Evolutionary conservation across 2,329 filamentous ascomycete species (phyloP), one percentile per base, ranked within the genome.

Genomic region (Blastomyces gilchristii): DNA sequence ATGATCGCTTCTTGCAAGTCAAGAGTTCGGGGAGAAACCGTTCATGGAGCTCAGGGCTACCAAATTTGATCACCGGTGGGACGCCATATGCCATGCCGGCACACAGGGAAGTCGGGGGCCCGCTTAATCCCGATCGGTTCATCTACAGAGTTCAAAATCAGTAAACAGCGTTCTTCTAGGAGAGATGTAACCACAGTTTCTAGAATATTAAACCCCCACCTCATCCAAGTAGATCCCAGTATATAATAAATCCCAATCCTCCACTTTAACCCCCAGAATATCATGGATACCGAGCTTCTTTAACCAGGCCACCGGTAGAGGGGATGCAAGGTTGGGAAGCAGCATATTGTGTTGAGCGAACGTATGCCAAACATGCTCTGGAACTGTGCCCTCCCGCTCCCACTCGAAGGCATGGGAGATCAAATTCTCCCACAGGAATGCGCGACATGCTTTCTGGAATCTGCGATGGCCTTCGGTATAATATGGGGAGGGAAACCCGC

Each of bases 161-260:
- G 28, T 53, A 37, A 25, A 57, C 39, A 52, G 7, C 5, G 37
- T n/a, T 41, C 37, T 39, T 12, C 37, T 12, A 50, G 25, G 1
- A 45, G 60, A 90, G 88, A 69, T 91, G 87, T 3, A 77, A 76
- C 34, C n/a, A 34, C 43, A 60, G 52, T 18, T 37, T 16, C 22
- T 31, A 6, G n/a, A 9, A 34, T 28, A 31, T 31, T 31, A 31
- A 52, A 25, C 22, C 58, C 68, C 54, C 68, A 82, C 80, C 76
- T 90, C 88, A 69, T 91, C 87, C 3, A 77, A 76, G 69, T 87
- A 91, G 60, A 91, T 90, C 62, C 85, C 79, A 0, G 81, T 84
- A 70, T 91, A 87, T 11, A 89, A 77, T 67, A 87, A 86, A 69
- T 90, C 87, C 76, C 86, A 91, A 34, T 91, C 86, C 70, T 91